Evolutionary conservation across 1,139 yeast species (phyloP).

Genomic region (Taphrina confusa): DNA sequence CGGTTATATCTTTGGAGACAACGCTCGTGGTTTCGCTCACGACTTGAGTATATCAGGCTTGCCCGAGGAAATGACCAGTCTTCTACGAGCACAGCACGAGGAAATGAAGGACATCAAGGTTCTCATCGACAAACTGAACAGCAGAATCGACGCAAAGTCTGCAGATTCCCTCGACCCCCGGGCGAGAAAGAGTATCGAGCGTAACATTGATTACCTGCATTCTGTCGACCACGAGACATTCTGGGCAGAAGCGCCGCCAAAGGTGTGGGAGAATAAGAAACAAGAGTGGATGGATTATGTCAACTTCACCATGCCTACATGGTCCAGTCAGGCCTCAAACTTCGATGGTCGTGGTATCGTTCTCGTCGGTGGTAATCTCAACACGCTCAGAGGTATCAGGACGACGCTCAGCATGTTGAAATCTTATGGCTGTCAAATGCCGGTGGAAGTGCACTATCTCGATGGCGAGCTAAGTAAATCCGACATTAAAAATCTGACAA

Average conservation of each 20-base stretch:
- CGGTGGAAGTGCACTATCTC: constrained; percentile 32
- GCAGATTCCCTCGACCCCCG: constrained; percentile 13
- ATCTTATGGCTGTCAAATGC: constrained; percentile 27
- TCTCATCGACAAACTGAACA: constrained; percentile 23
- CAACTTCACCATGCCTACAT: constrained; percentile 31
- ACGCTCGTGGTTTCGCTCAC: constrained; percentile 17
- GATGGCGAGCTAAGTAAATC: constrained; percentile 22
- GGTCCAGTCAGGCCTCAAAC: constrained; percentile 17
- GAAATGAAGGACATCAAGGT: constrained; percentile 22
- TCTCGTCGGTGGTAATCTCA: constrained; percentile 28
- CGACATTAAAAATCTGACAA: constrained; percentile 25
- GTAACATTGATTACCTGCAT: constrained; percentile 32
- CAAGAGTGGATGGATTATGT: constrained; percentile 34
- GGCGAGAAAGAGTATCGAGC: constrained; percentile 31
- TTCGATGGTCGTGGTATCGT: constrained; percentile 31
- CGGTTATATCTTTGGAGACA: constrained; percentile 18
- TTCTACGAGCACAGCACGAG: constrained; percentile 20
- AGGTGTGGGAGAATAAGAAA: constrained; percentile 29
- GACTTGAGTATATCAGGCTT: constrained; percentile 14
- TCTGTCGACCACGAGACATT: constrained; percentile 34
- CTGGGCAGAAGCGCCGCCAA: constrained; percentile 34
- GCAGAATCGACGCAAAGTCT: constrained; percentile 19
- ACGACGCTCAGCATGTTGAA: constrained; percentile 34
- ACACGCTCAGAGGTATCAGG: constrained; percentile 23
- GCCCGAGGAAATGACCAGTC: constrained; percentile 13